phyloP scores from a whole-genome alignment of 306 rosid species.

The cucumber (Cucumis sativus) region DNA sequence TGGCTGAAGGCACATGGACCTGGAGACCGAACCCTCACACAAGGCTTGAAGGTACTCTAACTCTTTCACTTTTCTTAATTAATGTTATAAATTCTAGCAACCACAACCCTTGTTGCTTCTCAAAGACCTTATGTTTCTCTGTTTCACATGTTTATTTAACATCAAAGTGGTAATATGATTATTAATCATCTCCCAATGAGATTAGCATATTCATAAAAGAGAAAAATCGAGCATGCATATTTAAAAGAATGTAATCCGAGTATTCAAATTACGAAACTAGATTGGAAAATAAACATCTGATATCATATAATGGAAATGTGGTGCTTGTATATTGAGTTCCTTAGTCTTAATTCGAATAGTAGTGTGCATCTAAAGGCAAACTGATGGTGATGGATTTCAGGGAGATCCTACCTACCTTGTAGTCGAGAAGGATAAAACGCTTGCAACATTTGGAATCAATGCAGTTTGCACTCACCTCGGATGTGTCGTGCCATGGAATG shows the following conservation, averaged over 20 bases:
- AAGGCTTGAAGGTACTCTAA: conserved; percentile 64
- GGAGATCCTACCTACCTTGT: conserved; percentile 97
- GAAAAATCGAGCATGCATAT: background rate
- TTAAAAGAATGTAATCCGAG: background rate
- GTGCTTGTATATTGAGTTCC: background rate
- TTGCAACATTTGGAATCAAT: conserved; percentile 85
- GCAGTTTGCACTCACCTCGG: conserved; percentile 99
- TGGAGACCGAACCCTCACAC: conserved; percentile 83
- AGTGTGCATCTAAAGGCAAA: background rate
- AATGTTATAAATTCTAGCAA: background rate
- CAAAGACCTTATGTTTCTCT: background rate
- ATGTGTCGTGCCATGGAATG: conserved; percentile 87
- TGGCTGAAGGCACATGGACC: conserved; percentile 89
- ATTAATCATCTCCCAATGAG: background rate
- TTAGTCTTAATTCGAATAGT: background rate
- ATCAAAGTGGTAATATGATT: background rate
- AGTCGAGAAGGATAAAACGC: conserved; percentile 72
- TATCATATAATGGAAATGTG: background rate
- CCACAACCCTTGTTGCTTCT: background rate
- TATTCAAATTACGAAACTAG: background rate
- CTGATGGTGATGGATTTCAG: conserved; percentile 19
- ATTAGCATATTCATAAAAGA: background rate
- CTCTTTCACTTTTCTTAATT: background rate
- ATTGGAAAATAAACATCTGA: background rate
- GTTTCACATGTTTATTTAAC: background rate